A percentile compares a stretch with the other conserved stretches of the same genome.
Evolutionary conservation across 768 basidiomycete genomes (phyloP).

Genomic region (Mycena alexandri): DNA sequence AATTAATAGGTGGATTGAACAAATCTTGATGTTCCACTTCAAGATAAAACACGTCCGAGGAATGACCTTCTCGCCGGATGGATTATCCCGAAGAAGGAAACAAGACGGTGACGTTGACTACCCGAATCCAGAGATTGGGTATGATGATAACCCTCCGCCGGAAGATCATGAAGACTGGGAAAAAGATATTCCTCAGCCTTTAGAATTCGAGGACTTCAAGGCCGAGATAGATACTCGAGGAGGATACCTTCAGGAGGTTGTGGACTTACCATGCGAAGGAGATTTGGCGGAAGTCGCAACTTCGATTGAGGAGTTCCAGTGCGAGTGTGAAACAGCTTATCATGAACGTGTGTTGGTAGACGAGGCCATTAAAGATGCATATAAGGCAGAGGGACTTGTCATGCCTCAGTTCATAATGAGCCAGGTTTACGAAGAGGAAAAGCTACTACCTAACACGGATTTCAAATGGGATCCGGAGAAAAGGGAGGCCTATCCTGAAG

Average conservation of each 20-base stretch:
- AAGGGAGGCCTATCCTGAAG: too few relatives aligned
- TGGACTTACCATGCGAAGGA: too few relatives aligned
- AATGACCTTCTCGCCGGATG: constrained; percentile 31
- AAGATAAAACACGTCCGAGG: constrained; percentile 36
- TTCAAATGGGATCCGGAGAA: too few relatives aligned
- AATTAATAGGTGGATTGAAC: constrained; percentile 42
- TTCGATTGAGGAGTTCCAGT: too few relatives aligned
- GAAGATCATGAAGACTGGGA: constrained; percentile 12
- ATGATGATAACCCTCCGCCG: constrained; percentile 14
- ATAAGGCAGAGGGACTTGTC: too few relatives aligned
- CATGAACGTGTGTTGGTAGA: too few relatives aligned
- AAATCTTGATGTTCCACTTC: constrained; percentile 40
- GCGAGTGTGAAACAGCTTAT: too few relatives aligned
- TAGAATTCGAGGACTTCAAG: constrained; percentile 28
- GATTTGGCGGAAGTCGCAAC: too few relatives aligned
- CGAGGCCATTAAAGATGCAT: too few relatives aligned
- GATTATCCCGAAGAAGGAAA: constrained; percentile 35
- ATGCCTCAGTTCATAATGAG: too few relatives aligned
- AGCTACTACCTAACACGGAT: too few relatives aligned
- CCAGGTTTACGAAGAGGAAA: too few relatives aligned
- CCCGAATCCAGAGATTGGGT: not conserved
- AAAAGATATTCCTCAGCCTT: constrained; percentile 14
- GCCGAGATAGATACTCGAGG: constrained; percentile 22
- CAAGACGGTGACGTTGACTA: constrained; percentile 16
- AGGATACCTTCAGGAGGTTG: constrained; percentile 17